Evolutionary conservation across 352 stramenopile species (phyloP).

Genomic region (Halophytophthora polymorphica): DNA sequence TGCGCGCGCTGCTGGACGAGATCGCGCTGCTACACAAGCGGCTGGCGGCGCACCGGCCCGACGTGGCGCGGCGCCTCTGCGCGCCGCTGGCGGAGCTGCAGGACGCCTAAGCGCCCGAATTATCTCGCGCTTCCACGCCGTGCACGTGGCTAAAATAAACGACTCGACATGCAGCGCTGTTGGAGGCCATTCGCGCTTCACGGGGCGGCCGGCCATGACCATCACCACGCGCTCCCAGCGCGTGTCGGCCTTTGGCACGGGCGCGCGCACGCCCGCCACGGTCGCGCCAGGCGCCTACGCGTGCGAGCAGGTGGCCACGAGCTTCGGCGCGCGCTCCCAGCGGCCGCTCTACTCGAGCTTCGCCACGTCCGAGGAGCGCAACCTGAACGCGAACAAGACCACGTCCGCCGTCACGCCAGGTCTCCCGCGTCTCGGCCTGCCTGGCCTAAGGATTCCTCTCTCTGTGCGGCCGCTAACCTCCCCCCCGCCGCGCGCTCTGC

Average conservation of each 20-base stretch:
- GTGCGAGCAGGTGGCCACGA: constrained; percentile 42
- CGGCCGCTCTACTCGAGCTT: constrained; percentile 66
- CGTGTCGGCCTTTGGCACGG: constrained; percentile 50
- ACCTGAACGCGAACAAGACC: constrained; percentile 77
- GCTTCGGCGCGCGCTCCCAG: constrained; percentile 32
- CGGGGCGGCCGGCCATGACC: constrained; percentile 43
- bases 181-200: too few species aligned
- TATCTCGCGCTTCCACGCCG: not conserved
- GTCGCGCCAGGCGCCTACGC: constrained; percentile 72
- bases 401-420: constrained; percentile 74
- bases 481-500: too few species aligned
- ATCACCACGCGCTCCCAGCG: constrained; percentile 81
- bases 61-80: constrained; percentile 51
- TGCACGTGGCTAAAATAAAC: constrained; percentile 1
- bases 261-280: constrained; percentile 36
- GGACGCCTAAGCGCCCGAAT: constrained; percentile 8
- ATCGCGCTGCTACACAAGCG: constrained; percentile 40
- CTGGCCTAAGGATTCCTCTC: too few species aligned
- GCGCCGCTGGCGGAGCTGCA: constrained; percentile 32
- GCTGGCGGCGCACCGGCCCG: constrained; percentile 51
- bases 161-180: not conserved
- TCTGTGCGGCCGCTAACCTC: too few species aligned
- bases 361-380: constrained; percentile 61
- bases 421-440: constrained; percentile 1
- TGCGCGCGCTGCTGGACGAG: constrained; percentile 45